Evolutionary conservation across 1,284 basidiomycete genomes (phyloP), one percentile per base, ranked within the genome.

Genomic region (Trichosporon faecale): DNA sequence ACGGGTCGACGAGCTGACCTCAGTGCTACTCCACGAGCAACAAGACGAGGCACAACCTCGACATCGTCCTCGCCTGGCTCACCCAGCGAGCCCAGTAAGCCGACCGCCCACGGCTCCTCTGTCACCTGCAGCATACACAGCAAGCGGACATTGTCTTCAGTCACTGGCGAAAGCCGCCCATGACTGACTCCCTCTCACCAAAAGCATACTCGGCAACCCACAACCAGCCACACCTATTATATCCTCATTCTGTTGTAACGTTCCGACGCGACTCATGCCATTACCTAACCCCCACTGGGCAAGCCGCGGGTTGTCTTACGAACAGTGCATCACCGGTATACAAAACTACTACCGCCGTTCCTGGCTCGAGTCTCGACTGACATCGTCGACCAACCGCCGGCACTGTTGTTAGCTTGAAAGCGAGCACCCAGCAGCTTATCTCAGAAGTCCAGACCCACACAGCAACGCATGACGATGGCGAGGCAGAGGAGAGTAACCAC

Each of bases 1-100:
- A n/a, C 9, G 8, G 14, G 9, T 31, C 12, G 14, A 2, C 0
- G n/a, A 61, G 52, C 68, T 64, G 69, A 66, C 76, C 31, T 35
- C 57, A 76, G 74, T 77, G 78, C 71, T 79, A 80, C 68, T 83
- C 77, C 44, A 82, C 78, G 23, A 94, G 93, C 18, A 94, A 95
- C 91, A 95, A 95, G 84, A 94, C 90, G 75, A 92, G 94, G 81
- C 91, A 94, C 79, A 96, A 96, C 78, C 85, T 96, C 69, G 85
- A 86, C 74, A 83, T 86, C 44, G 84, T 86, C 1, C 73, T 86
- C 23, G 78, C 82, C 29, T 86, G 86, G 86, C 79, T 85, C 29
- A 77, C 78, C 4, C 78, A 79, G 69, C 69, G 76, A 21, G 79
- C 79, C 9, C 76, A 76, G 37, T 80, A 65, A 73, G 29, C 16